These are phyloP conservation scores for Dendrocalamus latiflorus DNA, from an alignment of 202 grass and related monocot genomes.

Conservation along the genomic window DNA sequence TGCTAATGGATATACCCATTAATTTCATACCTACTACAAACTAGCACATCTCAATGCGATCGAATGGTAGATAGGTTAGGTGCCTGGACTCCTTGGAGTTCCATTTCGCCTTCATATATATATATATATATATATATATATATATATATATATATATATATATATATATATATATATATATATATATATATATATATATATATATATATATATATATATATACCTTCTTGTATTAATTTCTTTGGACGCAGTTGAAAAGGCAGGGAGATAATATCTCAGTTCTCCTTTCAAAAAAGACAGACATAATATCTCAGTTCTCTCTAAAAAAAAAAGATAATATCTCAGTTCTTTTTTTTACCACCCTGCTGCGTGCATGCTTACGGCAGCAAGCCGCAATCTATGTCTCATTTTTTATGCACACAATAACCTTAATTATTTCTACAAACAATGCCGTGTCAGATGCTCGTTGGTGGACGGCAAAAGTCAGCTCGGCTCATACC, in stretches of 20 bases:
- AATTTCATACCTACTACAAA: too few species aligned
- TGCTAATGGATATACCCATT: too few species aligned
- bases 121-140: too few species aligned
- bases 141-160: too few species aligned
- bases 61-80: too few species aligned
- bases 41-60: too few species aligned
- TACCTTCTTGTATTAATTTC: neutral
- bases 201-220: too few species aligned
- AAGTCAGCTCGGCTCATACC: slow-evolving; percentile 7
- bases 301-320: neutral
- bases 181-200: too few species aligned
- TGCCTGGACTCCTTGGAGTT: too few species aligned
- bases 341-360: neutral
- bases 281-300: neutral
- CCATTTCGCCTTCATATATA: too few species aligned
- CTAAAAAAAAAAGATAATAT: neutral
- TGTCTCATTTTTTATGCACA: neutral
- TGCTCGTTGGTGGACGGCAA: neutral
- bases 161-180: too few species aligned
- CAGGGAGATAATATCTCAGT: neutral
- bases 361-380: slow-evolving; percentile 11
- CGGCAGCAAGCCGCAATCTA: slow-evolving; percentile 7
- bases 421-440: neutral
- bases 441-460: slow-evolving; percentile 27
- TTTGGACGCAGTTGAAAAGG: neutral